Percentiles rank a stretch among this genome's conserved stretches.
Conservation (phyloP, 495 filamentous ascomycete species). For the Collariella sp. region DNA sequence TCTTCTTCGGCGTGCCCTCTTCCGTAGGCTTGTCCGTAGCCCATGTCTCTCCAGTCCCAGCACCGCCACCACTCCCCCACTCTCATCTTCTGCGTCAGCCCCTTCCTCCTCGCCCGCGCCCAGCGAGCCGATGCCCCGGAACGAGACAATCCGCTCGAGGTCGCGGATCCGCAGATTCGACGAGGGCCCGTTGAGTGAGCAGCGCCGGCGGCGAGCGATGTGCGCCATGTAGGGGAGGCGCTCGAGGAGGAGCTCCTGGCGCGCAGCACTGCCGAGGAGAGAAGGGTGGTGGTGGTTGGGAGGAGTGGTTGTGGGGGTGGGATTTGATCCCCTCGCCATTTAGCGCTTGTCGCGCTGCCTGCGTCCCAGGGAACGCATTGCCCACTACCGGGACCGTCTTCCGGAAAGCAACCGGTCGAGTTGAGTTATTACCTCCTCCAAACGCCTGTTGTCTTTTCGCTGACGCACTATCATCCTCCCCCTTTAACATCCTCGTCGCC, state of each 20-base stretch:
- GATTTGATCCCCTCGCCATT: not conserved
- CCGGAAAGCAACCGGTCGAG: slow-evolving; percentile 40
- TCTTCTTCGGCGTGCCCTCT: slow-evolving; percentile 32
- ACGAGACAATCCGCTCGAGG: slow-evolving; percentile 60
- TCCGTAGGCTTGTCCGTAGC: slow-evolving; percentile 50
- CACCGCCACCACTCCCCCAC: slow-evolving; percentile 19
- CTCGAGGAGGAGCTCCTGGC: slow-evolving; percentile 68
- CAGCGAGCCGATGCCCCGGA: slow-evolving; percentile 44
- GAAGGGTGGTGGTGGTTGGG: slow-evolving; percentile 29
- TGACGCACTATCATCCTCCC: slow-evolving; percentile 29
- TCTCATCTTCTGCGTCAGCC: slow-evolving; percentile 39
- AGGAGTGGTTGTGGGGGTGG: slow-evolving; percentile 4
- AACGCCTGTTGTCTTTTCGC: slow-evolving; percentile 9
- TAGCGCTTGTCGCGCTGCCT: not conserved
- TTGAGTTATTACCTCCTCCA: slow-evolving; percentile 19
- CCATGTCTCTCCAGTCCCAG: slow-evolving; percentile 39
- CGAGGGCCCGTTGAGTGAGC: slow-evolving; percentile 20
- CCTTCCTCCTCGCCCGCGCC: slow-evolving; percentile 33
- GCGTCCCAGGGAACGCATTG: slow-evolving; percentile 2
- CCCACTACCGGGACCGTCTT: slow-evolving; percentile 17
- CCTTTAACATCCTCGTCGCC: slow-evolving; percentile 47
- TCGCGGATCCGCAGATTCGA: slow-evolving; percentile 35
- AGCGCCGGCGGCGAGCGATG: slow-evolving; percentile 42
- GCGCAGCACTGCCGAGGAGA: slow-evolving; percentile 53
- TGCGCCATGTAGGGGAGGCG: slow-evolving; percentile 75